Percentiles rank a stretch among this genome's conserved stretches.
These are phyloP conservation scores for Zalaria sp. DNA, from an alignment of 2,329 filamentous ascomycete species.

Conservation along the genomic window DNA sequence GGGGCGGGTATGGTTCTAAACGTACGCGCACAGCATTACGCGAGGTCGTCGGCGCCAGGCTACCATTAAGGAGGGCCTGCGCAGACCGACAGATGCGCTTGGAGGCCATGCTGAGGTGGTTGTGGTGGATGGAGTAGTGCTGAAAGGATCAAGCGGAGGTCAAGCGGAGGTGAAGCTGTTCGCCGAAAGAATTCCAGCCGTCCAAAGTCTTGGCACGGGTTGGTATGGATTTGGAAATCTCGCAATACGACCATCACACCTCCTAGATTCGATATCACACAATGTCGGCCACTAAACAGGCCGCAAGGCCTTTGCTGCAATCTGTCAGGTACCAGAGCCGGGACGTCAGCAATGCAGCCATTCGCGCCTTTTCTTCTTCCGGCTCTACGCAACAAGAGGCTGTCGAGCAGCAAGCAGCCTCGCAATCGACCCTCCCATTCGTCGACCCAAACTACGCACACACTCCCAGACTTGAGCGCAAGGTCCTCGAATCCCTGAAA, in stretches of 20 bases:
- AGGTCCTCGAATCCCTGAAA: conserved; percentile 41
- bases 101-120: conserved; percentile 23
- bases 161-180: conserved; percentile 11
- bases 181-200: conserved; percentile 2
- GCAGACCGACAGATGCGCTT: conserved; percentile 22
- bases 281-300: conserved; percentile 21
- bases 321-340: conserved; percentile 5
- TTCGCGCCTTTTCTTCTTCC: conserved; percentile 36
- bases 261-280: no score
- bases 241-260: no score
- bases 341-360: conserved; percentile 7
- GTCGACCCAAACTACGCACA: conserved; percentile 57
- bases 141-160: conserved; percentile 6
- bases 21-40: no score
- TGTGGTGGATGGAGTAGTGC: conserved; percentile 6
- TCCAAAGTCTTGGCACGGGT: no score
- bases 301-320: conserved; percentile 11
- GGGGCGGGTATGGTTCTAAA: no score
- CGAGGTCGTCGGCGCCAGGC: background rate
- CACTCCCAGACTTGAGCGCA: conserved; percentile 48
- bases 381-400: conserved; percentile 27
- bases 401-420: conserved; percentile 17
- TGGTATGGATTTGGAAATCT: no score
- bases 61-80: conserved; percentile 17
- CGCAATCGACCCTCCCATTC: conserved; percentile 9